These are phyloP conservation scores for Artemisia annua DNA, from an alignment of 129 eudicot genomes.

Conservation along the genomic window DNA sequence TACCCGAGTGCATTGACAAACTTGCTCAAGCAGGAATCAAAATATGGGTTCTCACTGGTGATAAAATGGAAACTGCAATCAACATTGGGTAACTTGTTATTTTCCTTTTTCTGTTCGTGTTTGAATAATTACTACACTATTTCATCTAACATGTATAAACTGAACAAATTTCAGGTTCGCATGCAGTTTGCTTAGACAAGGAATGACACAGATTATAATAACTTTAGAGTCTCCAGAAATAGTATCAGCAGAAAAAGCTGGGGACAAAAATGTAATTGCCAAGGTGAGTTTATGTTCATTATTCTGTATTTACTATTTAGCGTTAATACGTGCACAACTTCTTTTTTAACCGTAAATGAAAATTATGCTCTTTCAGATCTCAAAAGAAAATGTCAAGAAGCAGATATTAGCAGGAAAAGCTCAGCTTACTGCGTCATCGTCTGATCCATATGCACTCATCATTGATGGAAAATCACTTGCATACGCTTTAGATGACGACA, in stretches of 20 bases:
- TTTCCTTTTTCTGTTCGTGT: background rate
- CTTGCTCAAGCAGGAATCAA: constrained; percentile 99
- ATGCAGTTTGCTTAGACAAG: constrained; percentile 93
- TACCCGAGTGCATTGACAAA: constrained; percentile 94
- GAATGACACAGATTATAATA: constrained; percentile 81
- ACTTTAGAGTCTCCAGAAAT: constrained; percentile 66
- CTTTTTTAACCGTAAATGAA: constrained; percentile 2
- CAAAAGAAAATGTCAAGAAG: constrained; percentile 59
- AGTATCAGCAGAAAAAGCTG: constrained; percentile 55
- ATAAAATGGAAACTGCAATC: constrained; percentile 96
- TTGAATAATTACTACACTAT: background rate
- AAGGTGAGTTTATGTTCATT: constrained; percentile 45
- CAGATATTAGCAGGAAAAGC: constrained; percentile 70
- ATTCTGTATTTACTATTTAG: background rate
- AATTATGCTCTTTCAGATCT: constrained; percentile 47
- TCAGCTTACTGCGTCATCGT: constrained; percentile 43
- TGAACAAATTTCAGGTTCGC: constrained; percentile 57
- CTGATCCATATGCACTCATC: constrained; percentile 78
- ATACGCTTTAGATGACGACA: constrained; percentile 71
- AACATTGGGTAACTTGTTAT: constrained; percentile 65
- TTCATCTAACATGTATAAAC: constrained; percentile 22
- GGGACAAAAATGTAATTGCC: constrained; percentile 62
- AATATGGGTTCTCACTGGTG: constrained; percentile 96
- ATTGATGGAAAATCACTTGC: constrained; percentile 93
- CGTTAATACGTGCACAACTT: background rate